Percentiles rank a stretch among this genome's conserved stretches.
phyloP scores from a whole-genome alignment of 75 land plant genomes.

The Pseudotsuga menziesii region DNA sequence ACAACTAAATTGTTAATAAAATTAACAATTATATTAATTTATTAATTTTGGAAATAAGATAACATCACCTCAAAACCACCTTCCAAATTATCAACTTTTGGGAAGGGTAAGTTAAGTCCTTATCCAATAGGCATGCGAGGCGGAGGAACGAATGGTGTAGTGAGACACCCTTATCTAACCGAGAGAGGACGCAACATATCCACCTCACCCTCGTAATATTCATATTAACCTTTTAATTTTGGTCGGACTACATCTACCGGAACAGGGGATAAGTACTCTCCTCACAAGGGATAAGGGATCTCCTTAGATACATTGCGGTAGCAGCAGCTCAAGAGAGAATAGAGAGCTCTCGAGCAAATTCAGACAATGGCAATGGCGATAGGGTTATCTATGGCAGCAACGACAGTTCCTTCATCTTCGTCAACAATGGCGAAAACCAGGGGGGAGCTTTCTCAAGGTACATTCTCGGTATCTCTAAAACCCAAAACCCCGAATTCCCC shows the following conservation, averaged over 20 bases:
- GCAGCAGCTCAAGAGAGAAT: neutral
- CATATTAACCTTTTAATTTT: neutral
- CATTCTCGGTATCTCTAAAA: neutral
- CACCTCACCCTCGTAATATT: neutral
- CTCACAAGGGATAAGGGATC: neutral
- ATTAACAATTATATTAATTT: too few species aligned
- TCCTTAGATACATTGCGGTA: neutral
- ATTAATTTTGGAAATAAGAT: too few species aligned
- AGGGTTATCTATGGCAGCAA: neutral
- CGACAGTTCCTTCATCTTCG: conserved; percentile 1
- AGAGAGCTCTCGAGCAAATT: neutral
- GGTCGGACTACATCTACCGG: neutral
- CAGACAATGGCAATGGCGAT: neutral
- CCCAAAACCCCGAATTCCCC: conserved; percentile 14
- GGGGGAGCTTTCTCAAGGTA: neutral
- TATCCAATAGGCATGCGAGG: neutral
- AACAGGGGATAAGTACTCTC: neutral
- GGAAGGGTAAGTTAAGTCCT: neutral
- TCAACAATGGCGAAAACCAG: neutral
- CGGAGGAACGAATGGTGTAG: neutral
- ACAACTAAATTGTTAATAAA: too few species aligned
- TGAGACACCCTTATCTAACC: neutral
- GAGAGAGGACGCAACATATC: neutral
- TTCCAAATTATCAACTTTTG: too few species aligned
- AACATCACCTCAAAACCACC: too few species aligned